phyloP scores from a whole-genome alignment of 2,329 filamentous ascomycete genomes.

The Cladosporium sp. region DNA sequence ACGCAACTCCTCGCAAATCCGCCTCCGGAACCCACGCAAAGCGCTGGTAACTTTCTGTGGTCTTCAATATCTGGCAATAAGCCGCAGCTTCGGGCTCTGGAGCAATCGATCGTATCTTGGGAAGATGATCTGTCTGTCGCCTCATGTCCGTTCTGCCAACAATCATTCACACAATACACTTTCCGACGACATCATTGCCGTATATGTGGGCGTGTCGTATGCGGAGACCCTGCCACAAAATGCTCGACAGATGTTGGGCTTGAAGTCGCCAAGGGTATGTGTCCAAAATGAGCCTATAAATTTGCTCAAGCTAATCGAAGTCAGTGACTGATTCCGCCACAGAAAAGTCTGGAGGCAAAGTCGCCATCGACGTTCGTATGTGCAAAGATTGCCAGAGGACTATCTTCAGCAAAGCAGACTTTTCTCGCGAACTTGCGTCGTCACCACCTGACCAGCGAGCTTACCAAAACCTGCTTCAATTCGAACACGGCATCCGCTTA shows the following conservation, averaged over 20 bases:
- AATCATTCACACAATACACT: constrained; percentile 91
- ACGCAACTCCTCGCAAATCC: constrained; percentile 79
- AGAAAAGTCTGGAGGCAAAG: constrained; percentile 51
- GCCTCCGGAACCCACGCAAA: constrained; percentile 60
- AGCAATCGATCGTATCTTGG: constrained; percentile 93
- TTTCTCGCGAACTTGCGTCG: constrained; percentile 66
- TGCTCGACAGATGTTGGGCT: constrained; percentile 86
- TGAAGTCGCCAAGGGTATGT: constrained; percentile 68
- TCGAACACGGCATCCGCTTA: constrained; percentile 81
- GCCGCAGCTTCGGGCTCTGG: constrained; percentile 70
- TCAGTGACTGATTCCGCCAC: constrained; percentile 39
- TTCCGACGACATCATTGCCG: constrained; percentile 94
- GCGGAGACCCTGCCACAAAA: constrained; percentile 78
- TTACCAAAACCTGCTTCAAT: constrained; percentile 82
- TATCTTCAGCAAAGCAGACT: constrained; percentile 74
- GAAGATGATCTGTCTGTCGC: constrained; percentile 82
- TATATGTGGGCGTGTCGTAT: constrained; percentile 90
- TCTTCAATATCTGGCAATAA: constrained; percentile 65
- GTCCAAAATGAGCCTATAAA: constrained; percentile 18
- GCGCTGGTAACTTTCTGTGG: constrained; percentile 56
- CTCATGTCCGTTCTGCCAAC: constrained; percentile 90
- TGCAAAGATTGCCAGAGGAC: constrained; percentile 83
- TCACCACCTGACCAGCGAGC: constrained; percentile 75
- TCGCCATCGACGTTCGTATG: constrained; percentile 83
- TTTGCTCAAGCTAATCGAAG: constrained; percentile 33